Evolutionary conservation across 1,139 yeast species (phyloP), one percentile per base, ranked within the genome.

Genomic region (Geotrichum aggregatum): DNA sequence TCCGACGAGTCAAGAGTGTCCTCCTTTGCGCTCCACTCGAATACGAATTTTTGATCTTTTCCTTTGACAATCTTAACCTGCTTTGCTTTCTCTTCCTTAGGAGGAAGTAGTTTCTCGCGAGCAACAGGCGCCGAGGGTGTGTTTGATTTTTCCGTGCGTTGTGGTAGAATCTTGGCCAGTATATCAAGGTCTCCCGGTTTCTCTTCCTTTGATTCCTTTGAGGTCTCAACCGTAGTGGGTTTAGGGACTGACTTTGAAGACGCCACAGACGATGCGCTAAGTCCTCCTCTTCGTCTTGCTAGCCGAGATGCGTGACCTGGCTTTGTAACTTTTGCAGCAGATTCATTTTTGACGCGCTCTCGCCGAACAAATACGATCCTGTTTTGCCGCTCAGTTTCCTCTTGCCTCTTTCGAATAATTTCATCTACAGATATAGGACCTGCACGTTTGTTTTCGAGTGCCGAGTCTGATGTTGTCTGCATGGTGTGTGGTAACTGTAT

Each of bases 21-120:
- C 18, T 85, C 94, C 0, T 73, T 71, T 0, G 71, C 73, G 54
- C 77, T 76, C 95, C 96, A 87, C 11, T 78, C 85, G 66, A 87
- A 87, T 11, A 74, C 74, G 67, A 84, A 85, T 59, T 75, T 76
- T 52, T 53, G 54, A 54, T 50, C 50, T 54, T 56, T 56, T 52
- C 54, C 52, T 40, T 54, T 54, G 28, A n/a, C 18, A 3, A 13
- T 5, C 36, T 43, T 43, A 10, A 14, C 28, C 3, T 46, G 38
- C 11, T 40, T 13, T 8, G 38, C 28, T 3, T 22, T n/a, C 8
- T 34, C 47, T 8, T 24, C 19, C 14, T 22, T 24, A 6, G 36
- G n/a, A 11, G 28, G 13, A 14, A 33, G 16, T 11, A 24, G 33
- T 8, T 16, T 14, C 18, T 49, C 42, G 10, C 30, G 14, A 13